Conservation (phyloP, 768 basidiomycete genomes). For the Mycena pura region DNA sequence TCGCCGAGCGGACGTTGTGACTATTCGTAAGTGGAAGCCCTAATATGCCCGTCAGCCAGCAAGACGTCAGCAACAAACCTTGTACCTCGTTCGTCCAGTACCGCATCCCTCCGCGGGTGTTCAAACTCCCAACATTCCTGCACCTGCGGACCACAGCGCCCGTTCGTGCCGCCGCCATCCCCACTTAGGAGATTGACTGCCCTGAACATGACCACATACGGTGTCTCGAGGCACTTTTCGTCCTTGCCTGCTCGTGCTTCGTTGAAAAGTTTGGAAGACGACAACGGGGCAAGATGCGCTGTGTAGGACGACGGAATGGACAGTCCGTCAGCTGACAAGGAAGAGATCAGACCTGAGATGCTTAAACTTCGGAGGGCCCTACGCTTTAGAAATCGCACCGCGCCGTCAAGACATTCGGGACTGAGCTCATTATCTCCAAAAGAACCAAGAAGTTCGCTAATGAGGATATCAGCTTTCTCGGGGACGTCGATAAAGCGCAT, state of each 20-base stretch:
- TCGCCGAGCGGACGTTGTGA: slow-evolving; percentile 91
- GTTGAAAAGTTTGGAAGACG: slow-evolving; percentile 90
- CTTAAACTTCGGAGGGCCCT: slow-evolving; percentile 35
- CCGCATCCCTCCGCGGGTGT: slow-evolving; percentile 85
- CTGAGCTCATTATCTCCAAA: slow-evolving; percentile 99
- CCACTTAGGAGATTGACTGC: slow-evolving; percentile 90
- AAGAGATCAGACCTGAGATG: neutral
- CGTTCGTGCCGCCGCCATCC: slow-evolving; percentile 63
- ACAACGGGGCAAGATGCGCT: slow-evolving; percentile 91
- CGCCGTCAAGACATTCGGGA: slow-evolving; percentile 97
- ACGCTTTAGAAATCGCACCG: slow-evolving; percentile 93
- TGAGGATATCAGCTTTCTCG: slow-evolving; percentile 89
- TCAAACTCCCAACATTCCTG: slow-evolving; percentile 99
- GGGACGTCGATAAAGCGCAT: slow-evolving; percentile 88
- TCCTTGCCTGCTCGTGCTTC: slow-evolving; percentile 75
- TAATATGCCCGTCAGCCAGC: slow-evolving; percentile 35
- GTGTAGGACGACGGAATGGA: slow-evolving; percentile 97
- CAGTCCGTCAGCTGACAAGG: slow-evolving; percentile 78
- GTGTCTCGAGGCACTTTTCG: slow-evolving; percentile 85
- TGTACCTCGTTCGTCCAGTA: slow-evolving; percentile 75
- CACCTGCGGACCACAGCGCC: slow-evolving; percentile 79
- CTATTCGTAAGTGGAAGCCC: slow-evolving; percentile 94
- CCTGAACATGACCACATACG: slow-evolving; percentile 99
- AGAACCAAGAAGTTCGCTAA: slow-evolving; percentile 94
- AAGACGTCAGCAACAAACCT: neutral